Conservation (phyloP, 2,329 filamentous ascomycete species). For the Dothideomycetes sp. region DNA sequence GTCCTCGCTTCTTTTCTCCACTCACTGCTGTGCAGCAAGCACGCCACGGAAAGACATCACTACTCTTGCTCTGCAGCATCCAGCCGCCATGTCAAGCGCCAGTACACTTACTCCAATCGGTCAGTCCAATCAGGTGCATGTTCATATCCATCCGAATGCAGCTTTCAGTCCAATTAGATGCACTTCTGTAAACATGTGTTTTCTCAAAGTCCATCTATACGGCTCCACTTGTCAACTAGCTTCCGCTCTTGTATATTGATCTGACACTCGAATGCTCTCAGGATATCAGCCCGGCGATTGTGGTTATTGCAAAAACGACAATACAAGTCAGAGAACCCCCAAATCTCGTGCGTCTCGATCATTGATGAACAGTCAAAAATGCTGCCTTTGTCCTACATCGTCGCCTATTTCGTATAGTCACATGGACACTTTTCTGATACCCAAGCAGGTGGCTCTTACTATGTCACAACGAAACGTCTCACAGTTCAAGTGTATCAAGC, state of each 20-base stretch:
- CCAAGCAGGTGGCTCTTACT: slow-evolving; percentile 60
- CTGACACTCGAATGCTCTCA: slow-evolving; percentile 18
- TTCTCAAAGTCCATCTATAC: not conserved
- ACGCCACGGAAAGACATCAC: no score
- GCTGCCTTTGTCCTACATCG: not conserved
- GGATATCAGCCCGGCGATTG: slow-evolving; percentile 38
- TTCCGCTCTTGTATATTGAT: slow-evolving; percentile 1
- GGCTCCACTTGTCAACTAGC: not conserved
- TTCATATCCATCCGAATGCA: not conserved
- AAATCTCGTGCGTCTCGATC: slow-evolving; percentile 38
- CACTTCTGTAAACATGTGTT: not conserved
- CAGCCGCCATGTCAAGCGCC: slow-evolving; percentile 8
- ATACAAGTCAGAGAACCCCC: slow-evolving; percentile 38
- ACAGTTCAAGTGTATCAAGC: slow-evolving; percentile 60
- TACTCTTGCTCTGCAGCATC: slow-evolving; percentile 3
- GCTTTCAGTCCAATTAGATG: slow-evolving; percentile 4
- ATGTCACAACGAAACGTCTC: slow-evolving; percentile 53
- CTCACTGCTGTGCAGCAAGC: no score
- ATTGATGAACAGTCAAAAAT: not conserved
- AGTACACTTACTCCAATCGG: slow-evolving; percentile 11
- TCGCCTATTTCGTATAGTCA: slow-evolving; percentile 1
- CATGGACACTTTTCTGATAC: slow-evolving; percentile 18
- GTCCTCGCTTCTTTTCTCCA: no score
- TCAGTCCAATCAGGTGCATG: slow-evolving; percentile 6
- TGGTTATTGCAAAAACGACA: slow-evolving; percentile 42